Percentiles rank a stretch among this genome's conserved stretches.
Evolutionary conservation across 208 protist species (phyloP).

Genomic region (Acanthamoeba rhysodes): DNA sequence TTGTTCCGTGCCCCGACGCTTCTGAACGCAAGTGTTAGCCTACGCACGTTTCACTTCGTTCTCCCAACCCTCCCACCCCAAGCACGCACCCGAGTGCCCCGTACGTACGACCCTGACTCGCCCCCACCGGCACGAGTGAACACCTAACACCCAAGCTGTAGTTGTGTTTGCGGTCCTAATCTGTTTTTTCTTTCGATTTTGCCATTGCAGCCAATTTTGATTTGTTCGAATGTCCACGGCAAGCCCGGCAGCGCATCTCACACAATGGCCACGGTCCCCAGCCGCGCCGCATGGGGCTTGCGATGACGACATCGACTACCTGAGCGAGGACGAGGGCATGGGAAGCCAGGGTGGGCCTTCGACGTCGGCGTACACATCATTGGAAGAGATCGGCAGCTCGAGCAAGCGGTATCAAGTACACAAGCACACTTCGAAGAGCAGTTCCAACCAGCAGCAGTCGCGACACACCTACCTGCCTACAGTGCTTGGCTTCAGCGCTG

Average conservation of each 20-base stretch:
- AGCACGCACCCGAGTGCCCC: no score
- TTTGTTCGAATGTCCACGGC: background rate
- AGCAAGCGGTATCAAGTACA: background rate
- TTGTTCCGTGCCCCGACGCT: no score
- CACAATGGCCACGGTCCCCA: background rate
- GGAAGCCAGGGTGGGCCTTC: background rate
- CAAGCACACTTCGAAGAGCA: background rate
- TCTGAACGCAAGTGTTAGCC: no score
- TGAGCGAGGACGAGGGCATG: constrained; percentile 12
- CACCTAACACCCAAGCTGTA: no score
- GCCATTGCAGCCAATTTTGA: background rate
- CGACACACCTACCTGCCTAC: background rate
- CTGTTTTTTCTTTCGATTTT: no score
- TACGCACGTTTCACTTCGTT: no score
- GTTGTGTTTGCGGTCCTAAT: no score
- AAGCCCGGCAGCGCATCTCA: background rate
- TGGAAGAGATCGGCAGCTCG: background rate
- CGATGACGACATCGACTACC: background rate
- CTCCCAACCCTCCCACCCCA: no score
- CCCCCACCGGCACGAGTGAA: no score
- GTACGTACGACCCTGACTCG: no score
- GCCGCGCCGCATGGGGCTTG: background rate
- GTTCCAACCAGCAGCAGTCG: background rate
- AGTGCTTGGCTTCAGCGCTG: background rate
- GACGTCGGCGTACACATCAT: background rate